Percentiles rank a stretch among this genome's conserved stretches.
Conservation (phyloP, 345 rosid species). For the Sonneratia caseolaris region DNA sequence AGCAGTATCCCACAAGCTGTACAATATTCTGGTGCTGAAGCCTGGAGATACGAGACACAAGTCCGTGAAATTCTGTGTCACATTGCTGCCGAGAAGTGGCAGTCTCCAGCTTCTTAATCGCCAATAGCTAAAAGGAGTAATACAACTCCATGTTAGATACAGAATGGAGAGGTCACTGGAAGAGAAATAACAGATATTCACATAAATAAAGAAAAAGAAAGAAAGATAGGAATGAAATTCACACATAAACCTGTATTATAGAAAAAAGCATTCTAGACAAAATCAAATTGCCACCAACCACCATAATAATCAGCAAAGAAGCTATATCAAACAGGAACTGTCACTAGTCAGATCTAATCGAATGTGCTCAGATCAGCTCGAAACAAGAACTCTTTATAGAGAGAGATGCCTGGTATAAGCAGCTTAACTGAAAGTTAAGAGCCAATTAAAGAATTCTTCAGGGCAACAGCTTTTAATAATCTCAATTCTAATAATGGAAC, state of each 20-base stretch:
- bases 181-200: conserved; percentile 7
- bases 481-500: background rate
- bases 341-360: background rate
- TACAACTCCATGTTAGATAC: background rate
- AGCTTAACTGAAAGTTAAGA: background rate
- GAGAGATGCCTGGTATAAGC: background rate
- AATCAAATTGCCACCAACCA: background rate
- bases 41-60: conserved; percentile 47
- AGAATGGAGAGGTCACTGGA: background rate
- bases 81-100: conserved; percentile 34
- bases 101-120: conserved; percentile 70
- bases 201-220: background rate
- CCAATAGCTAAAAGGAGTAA: conserved; percentile 38
- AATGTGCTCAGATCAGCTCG: background rate
- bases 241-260: background rate
- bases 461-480: no score
- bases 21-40: conserved; percentile 57
- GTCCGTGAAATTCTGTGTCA: conserved; percentile 48
- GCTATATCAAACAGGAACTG: no score
- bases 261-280: background rate
- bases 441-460: no score
- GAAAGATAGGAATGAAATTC: background rate
- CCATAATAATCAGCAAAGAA: no score
- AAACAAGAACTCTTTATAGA: background rate
- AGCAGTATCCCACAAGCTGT: conserved; percentile 77